Percentiles rank a stretch among this genome's conserved stretches.
Evolutionary conservation across 2,329 filamentous ascomycete genomes (phyloP).

Genomic region (Xylariales sp.): DNA sequence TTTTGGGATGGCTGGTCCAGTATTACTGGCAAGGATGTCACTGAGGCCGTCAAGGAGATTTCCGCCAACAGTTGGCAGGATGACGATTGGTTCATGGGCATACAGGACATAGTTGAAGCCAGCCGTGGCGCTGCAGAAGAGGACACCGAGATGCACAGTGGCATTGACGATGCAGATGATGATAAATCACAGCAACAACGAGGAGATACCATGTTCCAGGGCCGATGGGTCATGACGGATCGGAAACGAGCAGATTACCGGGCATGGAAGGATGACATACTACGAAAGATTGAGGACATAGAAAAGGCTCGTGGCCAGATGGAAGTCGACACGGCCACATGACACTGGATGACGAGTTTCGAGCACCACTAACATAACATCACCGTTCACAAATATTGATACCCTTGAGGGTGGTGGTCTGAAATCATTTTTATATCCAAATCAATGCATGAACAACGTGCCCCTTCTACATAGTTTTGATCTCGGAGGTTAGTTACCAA

Average conservation of each 20-base stretch:
- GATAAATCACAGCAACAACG: conserved; percentile 40
- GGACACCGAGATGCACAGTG: conserved; percentile 25
- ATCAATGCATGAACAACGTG: too few relatives aligned
- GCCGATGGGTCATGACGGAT: conserved; percentile 64
- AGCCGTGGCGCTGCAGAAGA: conserved; percentile 17
- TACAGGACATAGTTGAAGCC: conserved; percentile 46
- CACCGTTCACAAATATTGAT: too few relatives aligned
- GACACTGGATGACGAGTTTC: too few relatives aligned
- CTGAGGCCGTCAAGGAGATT: conserved; percentile 56
- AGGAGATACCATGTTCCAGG: conserved; percentile 70
- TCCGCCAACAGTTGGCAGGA: conserved; percentile 53
- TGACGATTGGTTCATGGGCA: conserved; percentile 59
- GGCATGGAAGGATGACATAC: conserved; percentile 59
- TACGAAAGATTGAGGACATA: conserved; percentile 49
- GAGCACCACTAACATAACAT: too few relatives aligned
- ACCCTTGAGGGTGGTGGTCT: too few relatives aligned
- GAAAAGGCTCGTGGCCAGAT: too few relatives aligned
- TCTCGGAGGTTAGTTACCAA: too few relatives aligned
- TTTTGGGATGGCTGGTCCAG: conserved; percentile 51
- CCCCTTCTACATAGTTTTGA: too few relatives aligned
- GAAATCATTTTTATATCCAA: too few relatives aligned
- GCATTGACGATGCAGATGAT: conserved; percentile 26
- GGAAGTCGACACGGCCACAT: too few relatives aligned
- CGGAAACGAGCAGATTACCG: conserved; percentile 56
- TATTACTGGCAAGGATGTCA: conserved; percentile 50